phyloP scores from a whole-genome alignment of 208 protist genomes.

The Crithidia mellificae region DNA sequence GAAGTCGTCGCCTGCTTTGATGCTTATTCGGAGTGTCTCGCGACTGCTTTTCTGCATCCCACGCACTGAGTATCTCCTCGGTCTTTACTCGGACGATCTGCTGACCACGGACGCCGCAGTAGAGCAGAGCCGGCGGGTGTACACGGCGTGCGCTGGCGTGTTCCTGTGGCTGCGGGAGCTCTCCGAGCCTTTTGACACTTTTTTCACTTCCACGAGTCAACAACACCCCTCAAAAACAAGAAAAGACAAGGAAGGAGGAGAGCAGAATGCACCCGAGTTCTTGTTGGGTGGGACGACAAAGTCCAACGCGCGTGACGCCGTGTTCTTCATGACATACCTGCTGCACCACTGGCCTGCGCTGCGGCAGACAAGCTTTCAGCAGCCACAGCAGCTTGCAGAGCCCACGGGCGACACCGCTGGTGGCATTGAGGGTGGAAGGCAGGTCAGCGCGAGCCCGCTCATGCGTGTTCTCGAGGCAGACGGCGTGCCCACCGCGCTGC shows the following conservation, averaged over 20 bases:
- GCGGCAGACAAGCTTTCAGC: neutral
- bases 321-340: slow-evolving; percentile 63
- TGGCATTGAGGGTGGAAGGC: no score
- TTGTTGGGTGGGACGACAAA: slow-evolving; percentile 58
- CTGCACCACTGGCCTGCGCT: slow-evolving; percentile 22
- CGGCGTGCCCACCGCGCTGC: neutral
- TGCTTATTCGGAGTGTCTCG: slow-evolving; percentile 28
- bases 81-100: slow-evolving; percentile 12
- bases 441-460: neutral
- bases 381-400: neutral
- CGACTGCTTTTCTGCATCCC: slow-evolving; percentile 42
- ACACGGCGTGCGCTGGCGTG: slow-evolving; percentile 28
- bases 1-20: neutral
- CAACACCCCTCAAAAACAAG: neutral
- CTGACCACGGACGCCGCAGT: neutral
- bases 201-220: neutral
- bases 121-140: slow-evolving; percentile 25
- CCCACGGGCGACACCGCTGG: neutral
- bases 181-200: slow-evolving; percentile 8
- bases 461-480: slow-evolving; percentile 2
- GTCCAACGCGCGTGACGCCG: slow-evolving; percentile 56
- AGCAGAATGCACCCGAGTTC: neutral
- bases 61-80: slow-evolving; percentile 57
- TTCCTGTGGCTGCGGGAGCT: slow-evolving; percentile 43
- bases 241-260: no score